Conservation (phyloP, 2,329 filamentous ascomycete genomes). For the Neofusicoccum sp. region DNA sequence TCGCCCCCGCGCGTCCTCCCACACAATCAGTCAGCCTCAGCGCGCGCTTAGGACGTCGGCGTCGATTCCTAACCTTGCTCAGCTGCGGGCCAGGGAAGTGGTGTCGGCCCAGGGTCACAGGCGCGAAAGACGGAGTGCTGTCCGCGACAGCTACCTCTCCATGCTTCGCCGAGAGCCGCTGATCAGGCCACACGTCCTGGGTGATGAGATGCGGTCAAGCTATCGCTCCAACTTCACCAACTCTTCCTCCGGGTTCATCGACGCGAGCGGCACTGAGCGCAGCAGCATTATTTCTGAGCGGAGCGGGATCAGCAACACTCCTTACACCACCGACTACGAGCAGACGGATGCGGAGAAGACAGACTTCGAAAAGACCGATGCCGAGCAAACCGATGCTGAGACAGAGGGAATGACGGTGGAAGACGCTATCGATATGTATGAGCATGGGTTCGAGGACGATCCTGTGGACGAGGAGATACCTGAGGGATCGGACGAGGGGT, state of each 20-base stretch:
- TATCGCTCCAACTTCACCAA: conserved; percentile 63
- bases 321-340: conserved; percentile 55
- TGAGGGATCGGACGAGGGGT: conserved; percentile 29
- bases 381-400: conserved; percentile 26
- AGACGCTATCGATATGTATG: conserved; percentile 64
- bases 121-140: conserved; percentile 32
- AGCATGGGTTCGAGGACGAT: conserved; percentile 57
- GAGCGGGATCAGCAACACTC: conserved; percentile 70
- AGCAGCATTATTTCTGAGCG: conserved; percentile 81
- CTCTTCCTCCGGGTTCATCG: conserved; percentile 59
- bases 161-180: conserved; percentile 38
- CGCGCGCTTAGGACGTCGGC: conserved; percentile 34
- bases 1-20: conserved; percentile 31
- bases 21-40: conserved; percentile 22
- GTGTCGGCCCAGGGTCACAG: conserved; percentile 34
- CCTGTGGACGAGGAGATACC: conserved; percentile 36
- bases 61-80: conserved; percentile 42
- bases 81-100: conserved; percentile 30
- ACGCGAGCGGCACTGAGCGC: conserved; percentile 70
- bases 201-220: conserved; percentile 56
- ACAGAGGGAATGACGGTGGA: conserved; percentile 60
- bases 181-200: conserved; percentile 33
- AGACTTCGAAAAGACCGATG: conserved; percentile 27
- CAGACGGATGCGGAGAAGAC: conserved; percentile 24
- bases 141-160: conserved; percentile 33